phyloP scores from a whole-genome alignment of 2,329 filamentous ascomycete genomes.

The Pseudogymnoascus sp. region DNA sequence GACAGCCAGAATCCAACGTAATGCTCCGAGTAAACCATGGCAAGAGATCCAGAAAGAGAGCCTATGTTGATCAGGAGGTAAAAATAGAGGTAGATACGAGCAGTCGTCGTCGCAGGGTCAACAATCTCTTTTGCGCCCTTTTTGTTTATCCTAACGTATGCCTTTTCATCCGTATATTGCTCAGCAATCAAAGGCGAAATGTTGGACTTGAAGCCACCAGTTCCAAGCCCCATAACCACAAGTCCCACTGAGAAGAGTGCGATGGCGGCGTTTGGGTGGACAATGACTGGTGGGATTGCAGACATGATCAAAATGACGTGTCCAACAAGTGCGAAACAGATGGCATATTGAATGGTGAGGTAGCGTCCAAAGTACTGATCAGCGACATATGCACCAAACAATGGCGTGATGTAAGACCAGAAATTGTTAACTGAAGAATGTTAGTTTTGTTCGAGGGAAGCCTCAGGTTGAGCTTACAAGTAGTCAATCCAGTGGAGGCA shows the following conservation, averaged over 20 bases:
- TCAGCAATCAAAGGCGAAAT: slow-evolving; percentile 57
- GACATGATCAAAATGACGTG: slow-evolving; percentile 58
- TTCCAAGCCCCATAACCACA: slow-evolving; percentile 58
- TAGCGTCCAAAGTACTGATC: slow-evolving; percentile 61
- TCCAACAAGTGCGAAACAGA: slow-evolving; percentile 49
- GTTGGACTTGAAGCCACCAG: slow-evolving; percentile 65
- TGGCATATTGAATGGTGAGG: slow-evolving; percentile 43
- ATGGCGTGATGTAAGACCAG: slow-evolving; percentile 42
- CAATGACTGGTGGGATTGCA: slow-evolving; percentile 51
- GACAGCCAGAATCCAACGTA: slow-evolving; percentile 70
- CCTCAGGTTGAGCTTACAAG: slow-evolving; percentile 20
- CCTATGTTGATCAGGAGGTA: slow-evolving; percentile 66
- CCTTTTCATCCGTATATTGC: slow-evolving; percentile 45
- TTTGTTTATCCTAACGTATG: slow-evolving; percentile 39
- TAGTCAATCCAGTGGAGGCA: slow-evolving; percentile 39
- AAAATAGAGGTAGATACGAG: slow-evolving; percentile 59
- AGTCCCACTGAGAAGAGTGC: slow-evolving; percentile 54
- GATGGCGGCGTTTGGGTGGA: slow-evolving; percentile 42
- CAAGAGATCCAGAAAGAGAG: slow-evolving; percentile 47
- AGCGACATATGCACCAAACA: slow-evolving; percentile 47
- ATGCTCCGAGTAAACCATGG: slow-evolving; percentile 67
- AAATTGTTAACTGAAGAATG: slow-evolving; percentile 34
- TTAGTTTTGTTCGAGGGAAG: slow-evolving; percentile 20
- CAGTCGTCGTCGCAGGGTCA: slow-evolving; percentile 49
- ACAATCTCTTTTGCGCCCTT: slow-evolving; percentile 52